Percentiles rank a stretch among this genome's conserved stretches.
Conservation (phyloP, 1,139 yeast species). For the Geotrichum citri-aurantii region DNA sequence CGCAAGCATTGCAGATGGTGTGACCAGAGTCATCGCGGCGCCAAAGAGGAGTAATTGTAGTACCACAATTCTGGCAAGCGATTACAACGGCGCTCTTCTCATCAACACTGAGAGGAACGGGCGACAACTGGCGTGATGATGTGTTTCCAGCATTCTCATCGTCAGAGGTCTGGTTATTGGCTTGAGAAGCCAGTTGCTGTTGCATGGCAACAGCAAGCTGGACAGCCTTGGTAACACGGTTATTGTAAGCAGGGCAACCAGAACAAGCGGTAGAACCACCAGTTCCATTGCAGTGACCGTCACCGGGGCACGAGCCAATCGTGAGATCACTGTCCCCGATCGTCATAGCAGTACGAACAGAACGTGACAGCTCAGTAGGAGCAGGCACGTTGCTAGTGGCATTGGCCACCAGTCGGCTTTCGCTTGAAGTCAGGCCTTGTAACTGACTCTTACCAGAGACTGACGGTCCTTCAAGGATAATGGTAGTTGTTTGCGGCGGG, state of each 20-base stretch:
- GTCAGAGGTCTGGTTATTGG: background rate
- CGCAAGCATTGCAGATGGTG: constrained; percentile 86
- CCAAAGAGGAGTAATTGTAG: constrained; percentile 86
- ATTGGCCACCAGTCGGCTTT: background rate
- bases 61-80: constrained; percentile 76
- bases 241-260: constrained; percentile 79
- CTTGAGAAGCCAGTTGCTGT: constrained; percentile 1
- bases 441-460: background rate
- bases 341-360: background rate
- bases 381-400: background rate
- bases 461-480: constrained; percentile 10
- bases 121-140: background rate
- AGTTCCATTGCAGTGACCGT: constrained; percentile 80
- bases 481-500: constrained; percentile 42
- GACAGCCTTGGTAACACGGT: constrained; percentile 43
- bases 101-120: background rate
- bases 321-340: background rate
- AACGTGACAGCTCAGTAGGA: background rate
- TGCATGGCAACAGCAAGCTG: constrained; percentile 17
- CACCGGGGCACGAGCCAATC: constrained; percentile 70
- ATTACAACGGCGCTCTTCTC: constrained; percentile 45
- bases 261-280: constrained; percentile 78
- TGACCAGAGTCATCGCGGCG: constrained; percentile 75
- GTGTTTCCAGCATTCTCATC: background rate
- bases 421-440: background rate